A percentile compares a stretch with the other conserved stretches of the same genome.
These are phyloP conservation scores for Exophiala oligosperma DNA, from an alignment of 2,329 filamentous ascomycete genomes.

Conservation along the genomic window DNA sequence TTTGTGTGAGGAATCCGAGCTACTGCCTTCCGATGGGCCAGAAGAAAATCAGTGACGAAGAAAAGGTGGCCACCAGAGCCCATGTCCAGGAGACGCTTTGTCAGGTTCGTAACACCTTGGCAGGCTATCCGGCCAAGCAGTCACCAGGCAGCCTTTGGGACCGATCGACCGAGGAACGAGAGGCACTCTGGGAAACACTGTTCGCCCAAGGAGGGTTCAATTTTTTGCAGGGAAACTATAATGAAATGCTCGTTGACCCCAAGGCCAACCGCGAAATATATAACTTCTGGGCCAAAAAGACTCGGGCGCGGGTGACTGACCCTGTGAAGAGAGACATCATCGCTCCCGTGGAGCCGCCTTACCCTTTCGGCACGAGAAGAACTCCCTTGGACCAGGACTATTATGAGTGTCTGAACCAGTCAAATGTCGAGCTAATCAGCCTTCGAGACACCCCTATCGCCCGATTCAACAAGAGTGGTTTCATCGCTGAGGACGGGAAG, in stretches of 20 bases:
- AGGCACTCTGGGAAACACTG: slow-evolving; percentile 49
- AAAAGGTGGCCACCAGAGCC: slow-evolving; percentile 53
- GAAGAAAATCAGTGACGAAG: slow-evolving; percentile 46
- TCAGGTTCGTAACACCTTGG: slow-evolving; percentile 52
- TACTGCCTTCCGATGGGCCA: slow-evolving; percentile 62
- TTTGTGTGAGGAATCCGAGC: slow-evolving; percentile 66
- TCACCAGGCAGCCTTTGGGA: slow-evolving; percentile 42
- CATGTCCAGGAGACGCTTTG: slow-evolving; percentile 54
- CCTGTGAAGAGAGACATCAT: slow-evolving; percentile 52
- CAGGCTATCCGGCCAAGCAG: slow-evolving; percentile 60
- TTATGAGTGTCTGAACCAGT: slow-evolving; percentile 50
- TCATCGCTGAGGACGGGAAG: slow-evolving; percentile 22
- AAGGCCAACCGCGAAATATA: slow-evolving; percentile 57
- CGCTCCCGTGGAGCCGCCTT: slow-evolving; percentile 53
- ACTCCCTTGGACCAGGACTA: slow-evolving; percentile 51
- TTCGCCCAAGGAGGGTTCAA: slow-evolving; percentile 55
- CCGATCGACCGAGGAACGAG: slow-evolving; percentile 31
- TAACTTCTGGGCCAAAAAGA: slow-evolving; percentile 57
- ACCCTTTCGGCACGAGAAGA: slow-evolving; percentile 58
- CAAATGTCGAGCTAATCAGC: slow-evolving; percentile 50
- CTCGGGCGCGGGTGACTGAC: slow-evolving; percentile 52
- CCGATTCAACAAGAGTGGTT: slow-evolving; percentile 18
- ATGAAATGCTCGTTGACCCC: slow-evolving; percentile 48
- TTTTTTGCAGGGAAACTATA: slow-evolving; percentile 54
- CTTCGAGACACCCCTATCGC: slow-evolving; percentile 39